Conservation (phyloP, 1,284 basidiomycete genomes). For the Agaricales sp. region DNA sequence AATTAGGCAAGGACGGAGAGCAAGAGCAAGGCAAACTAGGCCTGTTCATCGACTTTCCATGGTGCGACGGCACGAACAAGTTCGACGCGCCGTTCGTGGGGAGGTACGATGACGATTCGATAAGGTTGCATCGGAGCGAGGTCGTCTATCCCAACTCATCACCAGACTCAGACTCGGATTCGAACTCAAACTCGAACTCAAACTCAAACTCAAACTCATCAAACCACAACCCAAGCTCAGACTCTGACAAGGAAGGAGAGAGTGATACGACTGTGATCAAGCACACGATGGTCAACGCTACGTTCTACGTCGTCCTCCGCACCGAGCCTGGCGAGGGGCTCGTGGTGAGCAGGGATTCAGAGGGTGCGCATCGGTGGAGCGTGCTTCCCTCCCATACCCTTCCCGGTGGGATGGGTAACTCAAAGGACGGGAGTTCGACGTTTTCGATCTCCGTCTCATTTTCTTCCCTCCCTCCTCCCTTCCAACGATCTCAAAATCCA, state of each 20-base stretch:
- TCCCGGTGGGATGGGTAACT: no score
- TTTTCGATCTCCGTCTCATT: constrained; percentile 21
- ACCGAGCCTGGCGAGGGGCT: constrained; percentile 29
- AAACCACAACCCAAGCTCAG: constrained; percentile 45
- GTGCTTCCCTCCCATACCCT: constrained; percentile 18
- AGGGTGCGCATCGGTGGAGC: constrained; percentile 33
- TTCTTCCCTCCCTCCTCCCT: background rate
- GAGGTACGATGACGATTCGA: constrained; percentile 32
- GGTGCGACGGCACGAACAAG: constrained; percentile 44
- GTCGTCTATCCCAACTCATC: no score
- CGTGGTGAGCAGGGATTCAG: constrained; percentile 32
- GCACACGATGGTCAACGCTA: constrained; percentile 30
- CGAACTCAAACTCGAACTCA: no score
- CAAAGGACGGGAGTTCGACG: no score
- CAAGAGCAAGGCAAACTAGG: constrained; percentile 28
- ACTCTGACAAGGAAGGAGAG: constrained; percentile 15
- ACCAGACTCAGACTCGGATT: no score
- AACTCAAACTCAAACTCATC: no score
- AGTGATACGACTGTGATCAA: constrained; percentile 24
- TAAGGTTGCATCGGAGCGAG: no score
- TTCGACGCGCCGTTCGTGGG: constrained; percentile 53
- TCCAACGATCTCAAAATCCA: no score
- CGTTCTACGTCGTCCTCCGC: constrained; percentile 33
- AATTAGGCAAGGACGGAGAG: no score
- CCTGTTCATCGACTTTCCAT: constrained; percentile 51